Percentiles rank a stretch among this genome's conserved stretches.
Evolutionary conservation across 2,329 filamentous ascomycete genomes (phyloP).

Genomic region (Tolypocladium guangdongense): DNA sequence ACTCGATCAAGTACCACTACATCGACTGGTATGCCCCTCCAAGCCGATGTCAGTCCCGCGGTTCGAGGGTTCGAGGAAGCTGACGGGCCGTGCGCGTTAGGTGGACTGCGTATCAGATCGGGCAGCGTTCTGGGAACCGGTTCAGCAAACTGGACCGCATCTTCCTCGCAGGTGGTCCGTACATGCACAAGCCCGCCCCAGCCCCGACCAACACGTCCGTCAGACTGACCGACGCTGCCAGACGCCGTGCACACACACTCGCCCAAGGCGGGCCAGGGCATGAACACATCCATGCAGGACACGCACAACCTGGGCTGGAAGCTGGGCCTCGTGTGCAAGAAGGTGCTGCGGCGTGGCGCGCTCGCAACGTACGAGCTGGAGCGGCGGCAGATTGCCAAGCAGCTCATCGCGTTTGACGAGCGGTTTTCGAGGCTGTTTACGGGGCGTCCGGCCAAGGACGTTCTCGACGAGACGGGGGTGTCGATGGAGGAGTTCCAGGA

Average conservation of each 20-base stretch:
- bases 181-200: not conserved
- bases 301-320: slow-evolving; percentile 45
- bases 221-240: slow-evolving; percentile 4
- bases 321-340: slow-evolving; percentile 34
- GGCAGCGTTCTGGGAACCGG: slow-evolving; percentile 48
- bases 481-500: slow-evolving; percentile 51
- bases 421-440: slow-evolving; percentile 46
- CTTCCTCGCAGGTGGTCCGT: slow-evolving; percentile 59
- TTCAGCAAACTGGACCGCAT: slow-evolving; percentile 48
- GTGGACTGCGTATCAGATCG: slow-evolving; percentile 43
- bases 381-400: slow-evolving; percentile 48
- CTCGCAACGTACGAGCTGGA: slow-evolving; percentile 40
- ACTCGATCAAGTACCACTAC: slow-evolving; percentile 52
- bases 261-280: slow-evolving; percentile 59
- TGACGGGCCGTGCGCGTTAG: not conserved
- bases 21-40: slow-evolving; percentile 46
- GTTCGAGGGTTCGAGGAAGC: not conserved
- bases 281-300: slow-evolving; percentile 65
- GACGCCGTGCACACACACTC: slow-evolving; percentile 45
- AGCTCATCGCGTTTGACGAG: slow-evolving; percentile 55
- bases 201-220: slow-evolving; percentile 26
- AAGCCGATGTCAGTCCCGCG: not conserved
- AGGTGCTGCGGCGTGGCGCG: slow-evolving; percentile 28
- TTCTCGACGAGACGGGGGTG: slow-evolving; percentile 33
- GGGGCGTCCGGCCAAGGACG: slow-evolving; percentile 45